Evolutionary conservation across 176 grass and related monocot species (phyloP), one percentile per base, ranked within the genome.

Genomic region (Dendrocalamus sinicus): DNA sequence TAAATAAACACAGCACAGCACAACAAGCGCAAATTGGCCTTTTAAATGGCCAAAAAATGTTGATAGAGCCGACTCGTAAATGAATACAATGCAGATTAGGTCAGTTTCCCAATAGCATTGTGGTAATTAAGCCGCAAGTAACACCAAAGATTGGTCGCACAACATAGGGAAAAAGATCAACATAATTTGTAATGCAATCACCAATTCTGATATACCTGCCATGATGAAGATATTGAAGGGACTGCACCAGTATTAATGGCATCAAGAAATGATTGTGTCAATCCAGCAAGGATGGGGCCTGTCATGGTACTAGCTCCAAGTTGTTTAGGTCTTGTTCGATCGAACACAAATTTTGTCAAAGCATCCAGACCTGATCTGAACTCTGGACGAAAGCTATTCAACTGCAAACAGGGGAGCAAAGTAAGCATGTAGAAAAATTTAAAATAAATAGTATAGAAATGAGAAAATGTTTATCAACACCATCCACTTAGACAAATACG

Each of bases 231-330:
- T 78, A 99, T 96, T 80, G 86, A 90, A 30, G 96, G 96, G 39
- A 99, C 93, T 40, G 96, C 96, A 64, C 93, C 96, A 57, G 77
- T 92, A 73, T 99, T 99, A 70, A 99, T 96, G 74, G 96, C 96
- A 83, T 98, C 96, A 66, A 98, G 84, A 87, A 98, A 98, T 81
- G 93, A 95, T 73, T 99, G 96, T 28, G 93, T 99, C 54, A 99
- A 64, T 83, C 93, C 96, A 79, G 96, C 90, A 82, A 99, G 92
- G 75, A 99, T 86, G 28, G 96, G 94, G 11, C 96, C 96, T 67
- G 96, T 99, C 96, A 99, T 94, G 54, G 91, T 93, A 75, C 92
- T 99, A 65, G 92, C 86, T 81, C 96, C 96, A 79, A 99, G 86
- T 88, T 96, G 96, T 79, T 99, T 99, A 58, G 96, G 92, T 73